Percentiles rank a stretch among this genome's conserved stretches.
Conservation (phyloP, 768 basidiomycete genomes). For the Pleurotus tuber-regium region DNA sequence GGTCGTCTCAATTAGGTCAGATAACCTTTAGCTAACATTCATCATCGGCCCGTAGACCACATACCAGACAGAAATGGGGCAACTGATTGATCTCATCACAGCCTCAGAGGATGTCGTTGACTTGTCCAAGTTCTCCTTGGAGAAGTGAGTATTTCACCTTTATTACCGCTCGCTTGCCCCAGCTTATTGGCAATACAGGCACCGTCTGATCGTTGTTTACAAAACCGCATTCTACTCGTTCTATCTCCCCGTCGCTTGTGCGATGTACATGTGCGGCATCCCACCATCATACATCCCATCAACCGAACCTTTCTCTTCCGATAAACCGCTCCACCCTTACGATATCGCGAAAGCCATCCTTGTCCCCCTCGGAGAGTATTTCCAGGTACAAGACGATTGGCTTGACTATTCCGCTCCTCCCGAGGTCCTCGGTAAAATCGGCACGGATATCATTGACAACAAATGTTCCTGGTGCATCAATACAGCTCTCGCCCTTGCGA, state of each 20-base stretch:
- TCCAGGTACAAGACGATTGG: constrained; percentile 98
- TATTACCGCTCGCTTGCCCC: background rate
- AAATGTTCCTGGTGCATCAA: constrained; percentile 98
- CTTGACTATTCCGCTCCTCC: constrained; percentile 90
- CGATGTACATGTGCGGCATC: constrained; percentile 75
- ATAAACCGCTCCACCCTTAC: constrained; percentile 54
- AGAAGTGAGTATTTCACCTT: constrained; percentile 55
- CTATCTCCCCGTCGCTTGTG: constrained; percentile 96
- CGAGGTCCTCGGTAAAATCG: constrained; percentile 93
- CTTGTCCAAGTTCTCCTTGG: constrained; percentile 80
- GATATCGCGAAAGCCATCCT: constrained; percentile 77
- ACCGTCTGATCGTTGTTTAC: constrained; percentile 91
- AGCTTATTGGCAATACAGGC: constrained; percentile 42
- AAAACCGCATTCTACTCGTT: constrained; percentile 99
- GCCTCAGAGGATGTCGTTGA: constrained; percentile 91
- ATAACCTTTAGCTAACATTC: background rate
- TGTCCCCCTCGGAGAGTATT: constrained; percentile 93
- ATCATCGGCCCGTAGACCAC: constrained; percentile 36
- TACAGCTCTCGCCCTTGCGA: constrained; percentile 64
- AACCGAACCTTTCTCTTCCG: constrained; percentile 14
- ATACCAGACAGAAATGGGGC: constrained; percentile 94
- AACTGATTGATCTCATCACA: constrained; percentile 93
- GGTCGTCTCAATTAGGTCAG: background rate
- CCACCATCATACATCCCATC: constrained; percentile 42
- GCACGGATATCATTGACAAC: constrained; percentile 98